Conservation (phyloP, 1,284 basidiomycete species). For the Sporisorium scitamineum region DNA sequence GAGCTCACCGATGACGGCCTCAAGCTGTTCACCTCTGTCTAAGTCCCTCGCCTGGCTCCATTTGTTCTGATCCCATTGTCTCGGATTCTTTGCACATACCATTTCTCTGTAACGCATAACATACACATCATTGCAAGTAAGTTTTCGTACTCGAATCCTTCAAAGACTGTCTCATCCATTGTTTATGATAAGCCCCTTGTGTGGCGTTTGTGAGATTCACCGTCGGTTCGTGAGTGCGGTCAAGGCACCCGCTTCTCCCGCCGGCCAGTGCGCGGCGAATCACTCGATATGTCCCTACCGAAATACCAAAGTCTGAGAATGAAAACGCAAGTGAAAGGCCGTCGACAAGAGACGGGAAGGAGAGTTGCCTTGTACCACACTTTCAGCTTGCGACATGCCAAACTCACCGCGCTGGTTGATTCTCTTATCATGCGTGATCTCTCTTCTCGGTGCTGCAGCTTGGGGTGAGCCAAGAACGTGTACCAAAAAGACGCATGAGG, state of each 20-base stretch:
- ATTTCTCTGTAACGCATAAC: constrained; percentile 2
- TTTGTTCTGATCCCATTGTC: constrained; percentile 1
- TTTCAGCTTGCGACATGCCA: not conserved
- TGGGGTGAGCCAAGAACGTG: not conserved
- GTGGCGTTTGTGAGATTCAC: not conserved
- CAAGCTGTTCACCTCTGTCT: constrained; percentile 49
- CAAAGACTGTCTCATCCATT: not conserved
- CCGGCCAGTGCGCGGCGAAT: not conserved
- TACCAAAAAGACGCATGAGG: not conserved
- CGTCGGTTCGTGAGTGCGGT: not conserved
- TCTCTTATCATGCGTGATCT: not conserved
- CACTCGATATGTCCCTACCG: not conserved
- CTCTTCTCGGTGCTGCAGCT: not conserved
- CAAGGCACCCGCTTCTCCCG: constrained; percentile 5
- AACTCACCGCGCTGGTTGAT: not conserved
- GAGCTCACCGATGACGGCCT: constrained; percentile 46
- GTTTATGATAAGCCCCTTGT: not conserved
- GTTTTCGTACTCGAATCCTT: not conserved
- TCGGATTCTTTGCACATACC: not conserved
- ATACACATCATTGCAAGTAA: constrained; percentile 1
- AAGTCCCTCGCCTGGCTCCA: not conserved
- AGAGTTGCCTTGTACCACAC: too few species aligned
- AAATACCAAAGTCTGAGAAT: not conserved
- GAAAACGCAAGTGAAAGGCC: too few species aligned
- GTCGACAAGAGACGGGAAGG: too few species aligned